Percentiles rank a stretch among this genome's conserved stretches.
Evolutionary conservation across 2,329 filamentous ascomycete genomes (phyloP).

Genomic region (Penicillium janthinellum): DNA sequence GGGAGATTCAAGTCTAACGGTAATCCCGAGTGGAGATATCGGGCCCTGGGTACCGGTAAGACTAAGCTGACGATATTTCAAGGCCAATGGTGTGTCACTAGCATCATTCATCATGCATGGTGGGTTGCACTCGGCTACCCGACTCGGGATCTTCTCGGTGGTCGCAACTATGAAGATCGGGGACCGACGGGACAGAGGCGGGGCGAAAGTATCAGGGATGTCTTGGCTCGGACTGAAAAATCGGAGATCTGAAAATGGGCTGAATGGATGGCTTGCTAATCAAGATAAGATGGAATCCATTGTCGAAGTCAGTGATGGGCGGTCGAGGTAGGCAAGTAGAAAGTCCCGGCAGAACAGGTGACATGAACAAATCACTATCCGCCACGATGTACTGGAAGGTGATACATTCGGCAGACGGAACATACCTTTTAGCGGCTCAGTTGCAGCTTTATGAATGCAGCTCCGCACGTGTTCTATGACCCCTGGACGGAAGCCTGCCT

Average conservation of each 20-base stretch:
- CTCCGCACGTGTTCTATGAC: constrained; percentile 11
- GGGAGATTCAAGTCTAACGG: background rate
- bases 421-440: constrained; percentile 7
- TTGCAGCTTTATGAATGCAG: background rate
- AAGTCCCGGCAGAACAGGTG: background rate
- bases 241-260: background rate
- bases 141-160: constrained; percentile 16
- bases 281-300: background rate
- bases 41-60: background rate
- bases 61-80: background rate
- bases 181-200: background rate
- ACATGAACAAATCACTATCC: constrained; percentile 1
- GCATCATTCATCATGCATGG: constrained; percentile 6
- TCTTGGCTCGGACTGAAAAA: background rate
- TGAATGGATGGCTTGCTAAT: background rate
- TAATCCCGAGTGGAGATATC: constrained; percentile 6
- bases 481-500: background rate
- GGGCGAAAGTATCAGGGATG: background rate
- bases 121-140: constrained; percentile 20
- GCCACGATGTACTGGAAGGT: background rate
- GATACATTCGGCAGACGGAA: constrained; percentile 4
- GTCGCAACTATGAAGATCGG: background rate
- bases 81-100: constrained; percentile 3
- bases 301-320: no score
- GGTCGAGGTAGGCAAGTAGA: background rate